A percentile compares a stretch with the other conserved stretches of the same genome.
phyloP scores from a whole-genome alignment of 257 asterid genomes.

The Nyctanthes arbortristis region DNA sequence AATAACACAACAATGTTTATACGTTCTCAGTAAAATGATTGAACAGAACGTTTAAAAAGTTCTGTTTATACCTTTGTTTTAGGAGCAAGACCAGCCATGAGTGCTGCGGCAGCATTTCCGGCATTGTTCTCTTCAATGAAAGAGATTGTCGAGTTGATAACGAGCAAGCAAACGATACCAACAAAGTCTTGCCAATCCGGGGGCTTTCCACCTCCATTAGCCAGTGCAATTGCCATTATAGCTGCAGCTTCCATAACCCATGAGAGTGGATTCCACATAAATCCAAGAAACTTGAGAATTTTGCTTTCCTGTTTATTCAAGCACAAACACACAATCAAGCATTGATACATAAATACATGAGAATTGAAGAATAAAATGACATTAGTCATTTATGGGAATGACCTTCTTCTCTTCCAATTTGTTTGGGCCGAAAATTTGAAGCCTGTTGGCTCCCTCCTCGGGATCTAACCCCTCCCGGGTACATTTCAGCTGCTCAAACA shows the following conservation, averaged over 20 bases:
- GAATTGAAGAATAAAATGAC: neutral
- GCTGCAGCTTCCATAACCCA: conserved; percentile 99
- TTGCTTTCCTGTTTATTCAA: conserved; percentile 64
- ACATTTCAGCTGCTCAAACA: conserved; percentile 78
- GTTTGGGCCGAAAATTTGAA: conserved; percentile 79
- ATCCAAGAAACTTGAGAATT: conserved; percentile 74
- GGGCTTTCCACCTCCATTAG: conserved; percentile 75
- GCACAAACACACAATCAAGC: too few species aligned
- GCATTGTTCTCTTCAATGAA: conserved; percentile 71
- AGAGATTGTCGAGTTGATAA: conserved; percentile 67
- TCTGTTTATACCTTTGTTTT: conserved; percentile 60
- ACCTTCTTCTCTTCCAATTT: conserved; percentile 88
- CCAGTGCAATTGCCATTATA: conserved; percentile 81
- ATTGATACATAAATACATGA: neutral
- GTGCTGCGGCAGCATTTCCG: conserved; percentile 73
- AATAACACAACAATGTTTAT: neutral
- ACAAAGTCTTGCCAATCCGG: conserved; percentile 96
- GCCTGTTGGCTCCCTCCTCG: conserved; percentile 70
- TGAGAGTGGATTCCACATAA: conserved; percentile 99
- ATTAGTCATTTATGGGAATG: neutral
- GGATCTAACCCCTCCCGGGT: conserved; percentile 62
- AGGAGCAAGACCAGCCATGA: conserved; percentile 78
- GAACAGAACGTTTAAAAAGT: neutral
- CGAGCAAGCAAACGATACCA: conserved; percentile 65
- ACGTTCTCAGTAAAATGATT: conserved; percentile 17